Base-by-base conservation (phyloP, 176 grass and related monocot species). In the Ampelocalamus luodianensis region DNA sequence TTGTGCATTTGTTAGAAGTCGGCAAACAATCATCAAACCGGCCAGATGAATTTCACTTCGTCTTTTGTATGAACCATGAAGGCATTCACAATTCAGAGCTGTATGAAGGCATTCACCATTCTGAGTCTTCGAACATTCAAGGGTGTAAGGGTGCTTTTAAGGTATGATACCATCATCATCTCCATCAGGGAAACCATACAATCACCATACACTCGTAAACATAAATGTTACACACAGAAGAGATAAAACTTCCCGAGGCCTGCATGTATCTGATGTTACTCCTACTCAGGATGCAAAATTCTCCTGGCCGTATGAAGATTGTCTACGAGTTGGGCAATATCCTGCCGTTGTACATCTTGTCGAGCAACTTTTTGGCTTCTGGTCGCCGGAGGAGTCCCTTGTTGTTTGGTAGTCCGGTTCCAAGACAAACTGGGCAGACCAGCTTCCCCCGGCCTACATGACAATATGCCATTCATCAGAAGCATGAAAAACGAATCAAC, bases 261-360 rank as follows among this genome's bases (percentile, higher is more conserved):
- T 59, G 36, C 3, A 3, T 16, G 4, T 5, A 11, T 73, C 26
- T 51, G 23, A 34, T 49, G 16, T 29, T 32, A 49, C 43, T 49
- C 14, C 4, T 27, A 5, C 4, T 51, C 10, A 50, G 39, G 11
- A 48, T 9, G 40, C 71, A 39, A 68, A 37, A 59, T 63, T 44
- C 6, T 16, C 29, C 14, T 46, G 4, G 10, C n/a, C 17, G 3
- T 20, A 16, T 27, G 16, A 18, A 42, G 4, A 4, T 14, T 0
- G 10, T 50, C 86, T 92, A 98, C 36, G 85, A 92, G 38, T 84
- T 65, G 0, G 93, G 96, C 85, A 99, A 81, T 72, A 99, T 74
- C 88, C 49, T 96, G 78, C 96, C 91, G 9, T 99, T 99, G 71
- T 94, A 96, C 96, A 99, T 99, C 85, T 92, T 99, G 34, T 99